These are phyloP conservation scores for Trapa incisa DNA, from an alignment of 345 rosid species.

Conservation along the genomic window DNA sequence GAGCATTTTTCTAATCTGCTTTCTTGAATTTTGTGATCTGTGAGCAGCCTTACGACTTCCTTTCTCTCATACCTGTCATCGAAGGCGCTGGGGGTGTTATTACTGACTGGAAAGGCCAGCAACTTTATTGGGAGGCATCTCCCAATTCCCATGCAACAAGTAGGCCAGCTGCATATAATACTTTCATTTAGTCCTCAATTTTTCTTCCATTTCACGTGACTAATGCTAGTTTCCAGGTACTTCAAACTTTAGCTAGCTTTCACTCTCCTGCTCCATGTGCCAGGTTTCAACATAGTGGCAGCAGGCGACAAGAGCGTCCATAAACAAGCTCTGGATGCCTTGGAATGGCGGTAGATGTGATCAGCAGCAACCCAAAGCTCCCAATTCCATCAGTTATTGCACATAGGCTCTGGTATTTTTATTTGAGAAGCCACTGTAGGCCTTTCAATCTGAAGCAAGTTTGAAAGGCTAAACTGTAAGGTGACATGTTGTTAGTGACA, in stretches of 20 bases:
- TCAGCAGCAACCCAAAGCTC: background rate
- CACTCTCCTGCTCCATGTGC: conserved; percentile 7
- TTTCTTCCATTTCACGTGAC: conserved; percentile 1
- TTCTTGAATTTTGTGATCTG: background rate
- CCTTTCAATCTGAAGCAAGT: background rate
- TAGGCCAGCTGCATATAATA: conserved; percentile 12
- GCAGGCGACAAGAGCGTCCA: conserved; percentile 71
- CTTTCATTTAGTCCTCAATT: background rate
- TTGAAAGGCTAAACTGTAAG: background rate
- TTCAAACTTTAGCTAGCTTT: background rate
- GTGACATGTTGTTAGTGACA: background rate
- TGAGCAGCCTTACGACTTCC: conserved; percentile 78
- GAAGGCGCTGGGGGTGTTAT: conserved; percentile 85
- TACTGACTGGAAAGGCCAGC: conserved; percentile 76
- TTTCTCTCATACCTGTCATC: conserved; percentile 78
- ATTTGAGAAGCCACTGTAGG: background rate
- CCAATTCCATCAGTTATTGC: background rate
- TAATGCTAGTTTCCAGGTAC: background rate
- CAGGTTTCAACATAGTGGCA: conserved; percentile 76
- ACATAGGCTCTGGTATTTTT: background rate
- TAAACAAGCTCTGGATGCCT: conserved; percentile 32
- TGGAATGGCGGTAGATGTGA: conserved; percentile 22
- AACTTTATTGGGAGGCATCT: conserved; percentile 70
- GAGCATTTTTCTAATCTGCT: background rate
- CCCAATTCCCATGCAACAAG: conserved; percentile 45